Base-by-base conservation (phyloP, 768 basidiomycete species). In the Phylloporus sp. region DNA sequence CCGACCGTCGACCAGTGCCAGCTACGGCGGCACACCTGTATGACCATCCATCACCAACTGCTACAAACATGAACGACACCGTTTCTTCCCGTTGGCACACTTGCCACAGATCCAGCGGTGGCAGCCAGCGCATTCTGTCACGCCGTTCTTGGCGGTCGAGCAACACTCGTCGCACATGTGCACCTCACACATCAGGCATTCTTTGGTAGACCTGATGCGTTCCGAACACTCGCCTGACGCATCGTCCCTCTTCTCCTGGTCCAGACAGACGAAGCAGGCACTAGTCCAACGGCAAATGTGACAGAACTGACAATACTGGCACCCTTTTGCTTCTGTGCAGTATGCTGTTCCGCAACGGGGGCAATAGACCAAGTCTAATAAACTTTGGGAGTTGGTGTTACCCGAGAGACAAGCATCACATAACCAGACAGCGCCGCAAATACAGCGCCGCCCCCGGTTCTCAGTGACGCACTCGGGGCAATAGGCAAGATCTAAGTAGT, bases 381-480 rank as follows among this genome's bases (percentile, higher is more conserved):
- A 4, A 4, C 4, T 1, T 22, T 9, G 8, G 20, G 1, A 4
- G 3, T 6, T 3, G 21, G 15, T 2, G n/a, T 11, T 15, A 5
- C 1, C 18, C 6, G 14, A 7, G 13, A n/a, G 7, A 13, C 47
- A 48, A 3, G 37, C 9, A 11, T 27, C 10, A 3, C 48, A 49
- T 10, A 37, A 2, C 47, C 47, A 48, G 28, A 32, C 13, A 18
- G 29, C 14, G 3, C 41, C 35, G 5, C 47, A 48, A n/a, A 9
- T 20, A 27, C 48, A 49, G 20, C 20, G 9, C 22, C 8, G 29
- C 3, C 36, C 48, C 6, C 17, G 1, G 10, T 14, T 0, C 20
- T 38, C 18, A 3, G 24, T 4, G 20, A 49, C 3, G 22, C 48
- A 49, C 3, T 49, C 48, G 1, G 48, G 23, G 29, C 35, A 48